Evolutionary conservation across 352 stramenopile genomes (phyloP).

Genomic region (Aphanomyces stellatus): DNA sequence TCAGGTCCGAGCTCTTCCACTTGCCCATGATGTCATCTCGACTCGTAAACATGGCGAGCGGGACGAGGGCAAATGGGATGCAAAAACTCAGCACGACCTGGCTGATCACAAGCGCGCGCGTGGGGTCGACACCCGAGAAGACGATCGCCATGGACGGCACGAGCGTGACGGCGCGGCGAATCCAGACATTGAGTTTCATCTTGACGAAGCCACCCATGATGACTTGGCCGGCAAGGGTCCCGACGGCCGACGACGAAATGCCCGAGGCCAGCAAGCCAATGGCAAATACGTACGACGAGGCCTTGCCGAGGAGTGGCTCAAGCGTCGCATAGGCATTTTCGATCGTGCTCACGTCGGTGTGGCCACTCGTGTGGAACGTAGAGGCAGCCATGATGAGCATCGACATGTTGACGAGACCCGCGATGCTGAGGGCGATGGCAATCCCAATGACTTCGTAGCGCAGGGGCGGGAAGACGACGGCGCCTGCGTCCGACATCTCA

Average conservation of each 20-base stretch:
- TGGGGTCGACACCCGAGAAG: conserved; percentile 15
- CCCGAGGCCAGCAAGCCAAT: conserved; percentile 24
- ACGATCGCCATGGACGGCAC: conserved; percentile 15
- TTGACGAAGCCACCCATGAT: conserved; percentile 30
- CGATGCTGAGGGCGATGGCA: conserved; percentile 21
- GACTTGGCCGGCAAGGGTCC: conserved; percentile 28
- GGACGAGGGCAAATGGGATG: conserved; percentile 19
- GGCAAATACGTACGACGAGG: conserved; percentile 25
- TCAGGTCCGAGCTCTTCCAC: conserved; percentile 4
- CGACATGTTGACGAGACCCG: conserved; percentile 28
- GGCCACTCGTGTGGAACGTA: conserved; percentile 23
- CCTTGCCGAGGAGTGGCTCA: conserved; percentile 19
- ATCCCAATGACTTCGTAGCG: conserved; percentile 21
- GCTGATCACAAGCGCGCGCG: conserved; percentile 17
- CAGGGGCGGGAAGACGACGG: conserved; percentile 1
- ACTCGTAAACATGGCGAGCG: conserved; percentile 13
- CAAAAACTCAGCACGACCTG: conserved; percentile 21
- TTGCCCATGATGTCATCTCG: conserved; percentile 16
- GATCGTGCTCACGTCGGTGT: conserved; percentile 17
- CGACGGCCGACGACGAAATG: conserved; percentile 24
- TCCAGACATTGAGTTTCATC: conserved; percentile 13
- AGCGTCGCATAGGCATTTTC: conserved; percentile 25
- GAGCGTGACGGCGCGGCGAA: conserved; percentile 23
- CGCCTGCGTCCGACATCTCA: not conserved
- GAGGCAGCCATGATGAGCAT: conserved; percentile 30